Percentiles rank a stretch among this genome's conserved stretches.
Conservation (phyloP, 169 alveolate genomes). For the Cryptosporidium baileyi region DNA sequence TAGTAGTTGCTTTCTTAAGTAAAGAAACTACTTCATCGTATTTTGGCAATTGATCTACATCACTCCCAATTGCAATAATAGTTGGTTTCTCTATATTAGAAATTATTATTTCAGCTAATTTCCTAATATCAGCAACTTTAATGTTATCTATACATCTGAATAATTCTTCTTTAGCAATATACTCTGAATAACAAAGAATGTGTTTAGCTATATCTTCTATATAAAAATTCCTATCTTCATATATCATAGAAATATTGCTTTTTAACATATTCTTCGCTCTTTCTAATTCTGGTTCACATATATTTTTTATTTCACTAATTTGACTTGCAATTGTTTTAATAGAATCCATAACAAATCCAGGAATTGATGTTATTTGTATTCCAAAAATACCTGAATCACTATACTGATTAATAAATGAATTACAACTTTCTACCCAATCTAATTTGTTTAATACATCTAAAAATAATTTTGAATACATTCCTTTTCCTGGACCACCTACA, state of each 20-base stretch:
- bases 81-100: conserved; percentile 7
- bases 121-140: conserved; percentile 7
- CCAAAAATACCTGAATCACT: conserved; percentile 89
- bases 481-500: conserved; percentile 93
- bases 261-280: conserved; percentile 84
- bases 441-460: conserved; percentile 82
- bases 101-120: background rate
- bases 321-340: conserved; percentile 79
- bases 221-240: conserved; percentile 80
- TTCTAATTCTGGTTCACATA: conserved; percentile 80
- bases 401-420: conserved; percentile 88
- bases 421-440: conserved; percentile 87
- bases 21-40: background rate
- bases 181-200: conserved; percentile 61
- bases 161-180: conserved; percentile 13
- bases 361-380: conserved; percentile 81
- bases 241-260: conserved; percentile 80
- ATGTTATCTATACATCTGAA: conserved; percentile 1
- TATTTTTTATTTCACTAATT: conserved; percentile 75
- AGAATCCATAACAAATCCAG: conserved; percentile 77
- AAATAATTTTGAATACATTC: conserved; percentile 87
- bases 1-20: background rate
- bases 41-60: conserved; percentile 17
- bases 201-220: conserved; percentile 87
- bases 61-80: conserved; percentile 16